Base-by-base conservation (phyloP, 2,329 filamentous ascomycete genomes). In the Scedosporium aurantiacum region DNA sequence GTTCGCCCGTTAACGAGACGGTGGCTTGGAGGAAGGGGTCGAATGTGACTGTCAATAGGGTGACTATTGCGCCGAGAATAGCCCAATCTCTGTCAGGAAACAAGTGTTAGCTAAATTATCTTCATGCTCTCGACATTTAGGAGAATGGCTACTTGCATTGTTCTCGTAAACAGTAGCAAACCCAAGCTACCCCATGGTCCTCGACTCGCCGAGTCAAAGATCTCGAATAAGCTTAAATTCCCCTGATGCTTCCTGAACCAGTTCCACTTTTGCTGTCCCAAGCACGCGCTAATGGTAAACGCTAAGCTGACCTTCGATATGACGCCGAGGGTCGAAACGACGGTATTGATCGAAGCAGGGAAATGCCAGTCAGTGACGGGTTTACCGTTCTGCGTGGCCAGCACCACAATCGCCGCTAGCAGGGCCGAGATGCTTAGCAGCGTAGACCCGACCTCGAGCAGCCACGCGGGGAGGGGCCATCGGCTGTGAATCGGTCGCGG, bases 21-120 rank as follows among this genome's bases (percentile, higher is more conserved):
- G 54, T 57, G 5, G 25, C 54, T 57, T 57, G 54, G 54, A 57
- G 54, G 27, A 57, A 57, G 32, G 54, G 54, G 28, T 57, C 54
- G 16, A 57, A 37, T 27, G 32, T 32, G 54, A 57, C 4, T 6
- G 54, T 40, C 14, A 32, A 8, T 2, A 57, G 2, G 28, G 54
- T 57, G 27, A 57, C 54, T 6, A 57, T 18, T 4, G 54, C 54
- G 54, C 54, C 54, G 54, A 57, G 54, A 23, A 57, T 57, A n/a
- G 54, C 54, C 54, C 54, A 57, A 27, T 57, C 40, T 23, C 54
- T 57, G 27, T 21, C n/a, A n/a, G n/a, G n/a, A 56, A 18, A 54
- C 14, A 16, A 23, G 23, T n/a, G 7, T 40, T 40, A 37, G 16
- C 40, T 18, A n/a, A 55, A 27, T 40, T 40, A 16, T 32, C 23